These are phyloP conservation scores for Kuraishia cidri DNA, from an alignment of 805 yeast genomes.

Conservation along the genomic window DNA sequence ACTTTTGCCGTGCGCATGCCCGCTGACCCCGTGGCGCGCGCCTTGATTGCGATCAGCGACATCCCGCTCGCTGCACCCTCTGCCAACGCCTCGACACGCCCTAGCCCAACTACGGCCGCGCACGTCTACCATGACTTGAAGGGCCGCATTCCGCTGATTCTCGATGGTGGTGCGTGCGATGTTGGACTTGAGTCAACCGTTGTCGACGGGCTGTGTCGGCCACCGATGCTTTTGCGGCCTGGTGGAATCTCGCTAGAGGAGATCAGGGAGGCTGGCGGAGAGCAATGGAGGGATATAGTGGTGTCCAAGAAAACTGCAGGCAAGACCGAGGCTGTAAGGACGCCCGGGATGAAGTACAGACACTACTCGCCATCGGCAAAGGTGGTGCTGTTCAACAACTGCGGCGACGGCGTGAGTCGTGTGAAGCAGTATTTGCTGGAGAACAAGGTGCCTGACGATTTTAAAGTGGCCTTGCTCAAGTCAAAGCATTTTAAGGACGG, in stretches of 20 bases:
- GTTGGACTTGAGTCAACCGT: conserved; percentile 96
- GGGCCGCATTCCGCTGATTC: conserved; percentile 71
- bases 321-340: conserved; percentile 59
- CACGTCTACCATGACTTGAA: conserved; percentile 80
- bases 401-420: conserved; percentile 30
- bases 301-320: conserved; percentile 64
- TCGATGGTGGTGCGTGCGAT: conserved; percentile 84
- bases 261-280: conserved; percentile 58
- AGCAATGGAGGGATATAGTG: conserved; percentile 51
- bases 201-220: conserved; percentile 76
- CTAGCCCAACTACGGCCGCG: conserved; percentile 83
- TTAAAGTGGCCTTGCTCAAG: conserved; percentile 44
- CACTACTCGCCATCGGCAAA: conserved; percentile 90
- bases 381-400: conserved; percentile 56
- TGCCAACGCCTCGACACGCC: conserved; percentile 93
- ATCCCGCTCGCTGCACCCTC: conserved; percentile 96
- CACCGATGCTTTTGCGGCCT: conserved; percentile 87
- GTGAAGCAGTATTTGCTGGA: conserved; percentile 14
- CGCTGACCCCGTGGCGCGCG: conserved; percentile 79
- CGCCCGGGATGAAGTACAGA: conserved; percentile 97
- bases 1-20: conserved; percentile 95
- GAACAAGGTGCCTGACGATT: conserved; percentile 5
- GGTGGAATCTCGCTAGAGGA: conserved; percentile 88
- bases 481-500: conserved; percentile 22
- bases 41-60: conserved; percentile 75